phyloP scores from a whole-genome alignment of 108 stramenopile genomes.

The Epithemia pelagica region DNA sequence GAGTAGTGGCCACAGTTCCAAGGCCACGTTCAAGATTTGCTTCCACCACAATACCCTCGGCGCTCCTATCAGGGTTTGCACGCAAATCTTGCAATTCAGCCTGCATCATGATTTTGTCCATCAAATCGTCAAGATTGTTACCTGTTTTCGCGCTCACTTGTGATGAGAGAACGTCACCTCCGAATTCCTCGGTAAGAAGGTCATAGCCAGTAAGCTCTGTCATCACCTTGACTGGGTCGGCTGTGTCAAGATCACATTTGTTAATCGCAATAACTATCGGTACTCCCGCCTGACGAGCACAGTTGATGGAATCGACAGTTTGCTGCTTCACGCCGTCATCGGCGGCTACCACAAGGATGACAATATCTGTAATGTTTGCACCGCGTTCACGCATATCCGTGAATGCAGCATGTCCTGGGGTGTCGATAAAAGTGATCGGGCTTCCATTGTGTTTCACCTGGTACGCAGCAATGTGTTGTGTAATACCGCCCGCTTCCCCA shows the following conservation, averaged over 20 bases:
- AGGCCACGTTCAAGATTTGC: slow-evolving; percentile 86
- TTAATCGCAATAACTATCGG: slow-evolving; percentile 96
- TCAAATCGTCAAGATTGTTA: slow-evolving; percentile 87
- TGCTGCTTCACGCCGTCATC: slow-evolving; percentile 98
- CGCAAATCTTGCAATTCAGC: slow-evolving; percentile 90
- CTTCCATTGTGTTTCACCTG: slow-evolving; percentile 69
- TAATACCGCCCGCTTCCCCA: slow-evolving; percentile 98
- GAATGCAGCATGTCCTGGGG: slow-evolving; percentile 99
- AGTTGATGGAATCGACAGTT: slow-evolving; percentile 94
- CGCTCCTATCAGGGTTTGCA: slow-evolving; percentile 83
- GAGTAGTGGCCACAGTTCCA: slow-evolving; percentile 88
- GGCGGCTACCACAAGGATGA: slow-evolving; percentile 98
- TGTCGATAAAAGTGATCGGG: slow-evolving; percentile 96
- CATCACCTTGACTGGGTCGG: slow-evolving; percentile 74
- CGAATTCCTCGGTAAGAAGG: slow-evolving; percentile 88
- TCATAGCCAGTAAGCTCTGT: slow-evolving; percentile 89
- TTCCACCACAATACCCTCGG: slow-evolving; percentile 93
- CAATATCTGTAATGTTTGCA: slow-evolving; percentile 96
- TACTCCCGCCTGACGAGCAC: slow-evolving; percentile 87
- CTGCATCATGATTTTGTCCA: slow-evolving; percentile 91
- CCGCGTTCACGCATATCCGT: slow-evolving; percentile 95
- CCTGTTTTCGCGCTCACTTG: slow-evolving; percentile 90
- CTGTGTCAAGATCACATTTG: slow-evolving; percentile 90
- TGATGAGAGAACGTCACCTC: slow-evolving; percentile 87
- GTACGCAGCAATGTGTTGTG: slow-evolving; percentile 95